phyloP scores from a whole-genome alignment of 352 stramenopile species.

The Chrysophaeum taylorii region DNA sequence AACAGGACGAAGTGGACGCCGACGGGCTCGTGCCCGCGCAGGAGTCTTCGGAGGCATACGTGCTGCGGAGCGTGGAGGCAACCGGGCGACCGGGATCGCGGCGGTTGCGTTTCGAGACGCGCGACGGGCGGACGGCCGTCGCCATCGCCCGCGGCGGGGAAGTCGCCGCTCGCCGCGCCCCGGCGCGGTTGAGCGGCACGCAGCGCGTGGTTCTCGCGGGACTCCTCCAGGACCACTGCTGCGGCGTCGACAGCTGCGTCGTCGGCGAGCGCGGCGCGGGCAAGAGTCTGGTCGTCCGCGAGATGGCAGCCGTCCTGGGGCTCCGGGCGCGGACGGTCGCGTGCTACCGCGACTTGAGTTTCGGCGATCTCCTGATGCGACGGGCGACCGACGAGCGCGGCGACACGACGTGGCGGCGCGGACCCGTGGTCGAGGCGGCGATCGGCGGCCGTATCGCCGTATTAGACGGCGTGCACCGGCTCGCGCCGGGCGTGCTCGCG shows the following conservation, averaged over 20 bases:
- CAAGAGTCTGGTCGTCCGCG: slow-evolving; percentile 51
- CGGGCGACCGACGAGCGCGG: slow-evolving; percentile 56
- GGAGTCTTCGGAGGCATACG: no score
- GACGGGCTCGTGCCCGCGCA: neutral
- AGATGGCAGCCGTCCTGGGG: neutral
- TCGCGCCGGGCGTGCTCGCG: slow-evolving; percentile 68
- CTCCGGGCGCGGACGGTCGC: neutral
- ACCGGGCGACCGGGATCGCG: no score
- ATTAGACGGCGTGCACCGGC: slow-evolving; percentile 81
- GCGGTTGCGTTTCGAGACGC: no score
- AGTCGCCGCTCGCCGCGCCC: slow-evolving; percentile 22
- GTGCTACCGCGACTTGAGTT: slow-evolving; percentile 62
- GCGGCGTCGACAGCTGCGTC: slow-evolving; percentile 60
- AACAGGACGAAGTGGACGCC: no score
- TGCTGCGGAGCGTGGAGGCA: no score
- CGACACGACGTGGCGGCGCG: slow-evolving; percentile 77
- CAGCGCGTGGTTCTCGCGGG: slow-evolving; percentile 43
- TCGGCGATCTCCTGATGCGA: slow-evolving; percentile 73
- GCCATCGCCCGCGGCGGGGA: neutral
- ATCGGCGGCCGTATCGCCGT: slow-evolving; percentile 64
- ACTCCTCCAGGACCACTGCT: slow-evolving; percentile 63
- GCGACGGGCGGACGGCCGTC: no score
- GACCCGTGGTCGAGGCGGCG: slow-evolving; percentile 71
- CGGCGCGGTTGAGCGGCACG: slow-evolving; percentile 46
- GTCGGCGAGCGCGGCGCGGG: slow-evolving; percentile 64